Base-by-base conservation (phyloP, 1,284 basidiomycete species). In the Rhodotorula glutinis region DNA sequence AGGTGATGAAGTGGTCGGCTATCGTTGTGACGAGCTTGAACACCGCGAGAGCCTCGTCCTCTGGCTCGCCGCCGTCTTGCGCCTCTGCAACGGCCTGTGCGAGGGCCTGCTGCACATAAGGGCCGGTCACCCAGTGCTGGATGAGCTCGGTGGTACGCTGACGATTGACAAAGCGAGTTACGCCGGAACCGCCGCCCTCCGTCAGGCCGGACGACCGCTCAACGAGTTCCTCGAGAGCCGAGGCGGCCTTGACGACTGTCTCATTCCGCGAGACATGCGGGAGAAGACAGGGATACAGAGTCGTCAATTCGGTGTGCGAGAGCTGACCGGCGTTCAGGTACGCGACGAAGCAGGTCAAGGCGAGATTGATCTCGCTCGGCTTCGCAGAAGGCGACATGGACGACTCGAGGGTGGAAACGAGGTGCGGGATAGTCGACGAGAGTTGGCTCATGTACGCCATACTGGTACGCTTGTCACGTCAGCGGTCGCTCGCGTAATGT, bases 211-310 rank as follows among this genome's bases (percentile, higher is more conserved):
- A 60, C 29, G 63, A 63, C 4, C 66, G 67, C 59, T 74, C 74
- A 46, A 72, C 51, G 46, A 75, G 65, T 41, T 76, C 75, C 25
- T 76, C 75, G n/a, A 73, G 52, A 30, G 73, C 73, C 11, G 65
- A 58, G 43, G 63, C 73, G 1, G 72, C 76, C 7, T 65, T 62
- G 33, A 66, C 60, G 51, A 60, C 61, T 8, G 73, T 70, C n/a
- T 66, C 56, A 5, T 57, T 47, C 29, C 57, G 47, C 17, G 65
- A 57, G 21, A 72, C 56, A 44, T 62, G 71, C 10, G 58, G 59
- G n/a, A 75, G 62, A 51, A 76, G 51, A 51, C 73, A 71, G 16
- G 75, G 73, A 62, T 74, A 76, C 3, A 76, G 56, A 10, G 53
- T 63, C n/a, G 55, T 54, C 40, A 73, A 63, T 7, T 65, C 67